A percentile compares a stretch with the other conserved stretches of the same genome.
Evolutionary conservation across 2,329 filamentous ascomycete species (phyloP).

Genomic region (Alternaria arbusti): DNA sequence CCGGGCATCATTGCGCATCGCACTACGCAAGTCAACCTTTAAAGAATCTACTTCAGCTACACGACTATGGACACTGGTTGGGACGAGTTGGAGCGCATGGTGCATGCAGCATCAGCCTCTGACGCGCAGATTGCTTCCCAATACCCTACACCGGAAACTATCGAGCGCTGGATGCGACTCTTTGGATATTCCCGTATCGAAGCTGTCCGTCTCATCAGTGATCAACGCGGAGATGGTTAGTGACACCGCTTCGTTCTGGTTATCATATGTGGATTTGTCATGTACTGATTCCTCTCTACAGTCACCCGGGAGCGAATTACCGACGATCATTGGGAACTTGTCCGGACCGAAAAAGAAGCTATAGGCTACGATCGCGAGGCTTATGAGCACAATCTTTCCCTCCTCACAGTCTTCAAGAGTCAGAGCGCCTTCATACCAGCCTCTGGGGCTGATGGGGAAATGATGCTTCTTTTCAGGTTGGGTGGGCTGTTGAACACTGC

Average conservation of each 20-base stretch:
- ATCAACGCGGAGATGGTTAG: conserved; percentile 39
- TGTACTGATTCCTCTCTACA: not conserved
- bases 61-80: conserved; percentile 11
- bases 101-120: conserved; percentile 9
- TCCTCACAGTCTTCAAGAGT: conserved; percentile 34
- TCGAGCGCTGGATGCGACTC: conserved; percentile 44
- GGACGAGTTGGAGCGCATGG: conserved; percentile 28
- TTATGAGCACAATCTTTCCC: conserved; percentile 48
- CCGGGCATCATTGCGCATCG: not conserved
- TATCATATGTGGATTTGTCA: not conserved
- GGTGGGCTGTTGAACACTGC: conserved; percentile 30
- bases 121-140: conserved; percentile 21
- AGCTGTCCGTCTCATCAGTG: conserved; percentile 40
- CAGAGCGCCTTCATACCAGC: conserved; percentile 27
- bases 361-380: conserved; percentile 49
- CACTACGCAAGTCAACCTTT: not conserved
- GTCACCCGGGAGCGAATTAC: conserved; percentile 42
- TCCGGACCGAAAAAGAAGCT: conserved; percentile 38
- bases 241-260: not conserved
- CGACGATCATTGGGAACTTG: conserved; percentile 45
- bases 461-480: conserved; percentile 40
- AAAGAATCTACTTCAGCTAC: not conserved
- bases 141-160: conserved; percentile 26
- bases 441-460: conserved; percentile 13
- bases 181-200: conserved; percentile 43